A percentile compares a stretch with the other conserved stretches of the same genome.
These are phyloP conservation scores for Prosopis cineraria DNA, from an alignment of 306 rosid species.

Conservation along the genomic window DNA sequence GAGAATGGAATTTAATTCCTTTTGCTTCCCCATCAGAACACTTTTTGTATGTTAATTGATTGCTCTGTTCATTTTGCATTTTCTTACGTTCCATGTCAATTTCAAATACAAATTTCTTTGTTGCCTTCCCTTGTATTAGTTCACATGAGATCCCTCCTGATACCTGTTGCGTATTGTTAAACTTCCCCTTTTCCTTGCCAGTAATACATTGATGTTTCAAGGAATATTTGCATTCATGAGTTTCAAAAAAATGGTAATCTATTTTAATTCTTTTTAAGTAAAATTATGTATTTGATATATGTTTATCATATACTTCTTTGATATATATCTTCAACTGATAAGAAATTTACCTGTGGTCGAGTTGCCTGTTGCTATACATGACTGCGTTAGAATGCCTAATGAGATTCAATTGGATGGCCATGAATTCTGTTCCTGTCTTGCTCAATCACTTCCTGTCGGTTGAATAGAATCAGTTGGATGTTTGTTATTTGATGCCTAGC, in stretches of 20 bases:
- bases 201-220: neutral
- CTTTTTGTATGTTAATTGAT: constrained; percentile 13
- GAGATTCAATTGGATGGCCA: constrained; percentile 24
- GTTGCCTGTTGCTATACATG: neutral
- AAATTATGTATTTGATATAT: neutral
- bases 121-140: neutral
- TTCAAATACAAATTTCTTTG: neutral
- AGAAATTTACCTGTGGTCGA: neutral
- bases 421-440: constrained; percentile 22
- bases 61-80: constrained; percentile 30
- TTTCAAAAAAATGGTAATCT: neutral
- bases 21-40: constrained; percentile 13
- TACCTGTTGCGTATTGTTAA: neutral
- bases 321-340: neutral
- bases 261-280: neutral
- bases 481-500: constrained; percentile 15
- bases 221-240: neutral
- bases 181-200: neutral
- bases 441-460: constrained; percentile 16
- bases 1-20: neutral
- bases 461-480: constrained; percentile 10
- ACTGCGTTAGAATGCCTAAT: constrained; percentile 4
- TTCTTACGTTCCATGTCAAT: neutral
- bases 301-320: neutral
- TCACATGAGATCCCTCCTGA: constrained; percentile 13